Base-by-base conservation (phyloP, 805 yeast species). In the Lachancea dasiensis region DNA sequence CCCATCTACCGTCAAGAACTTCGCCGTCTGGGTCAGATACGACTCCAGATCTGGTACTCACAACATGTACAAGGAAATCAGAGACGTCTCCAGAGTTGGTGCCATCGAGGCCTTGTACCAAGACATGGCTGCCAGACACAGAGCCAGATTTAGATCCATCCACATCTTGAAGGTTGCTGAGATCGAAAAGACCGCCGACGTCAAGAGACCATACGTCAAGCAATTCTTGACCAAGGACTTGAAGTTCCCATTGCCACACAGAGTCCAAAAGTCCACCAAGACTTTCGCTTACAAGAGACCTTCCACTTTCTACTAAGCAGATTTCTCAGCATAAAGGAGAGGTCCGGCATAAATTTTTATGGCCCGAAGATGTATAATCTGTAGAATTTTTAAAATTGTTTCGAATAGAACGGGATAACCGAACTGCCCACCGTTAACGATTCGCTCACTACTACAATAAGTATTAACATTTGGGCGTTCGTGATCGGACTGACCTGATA, bases 1-100 rank as follows among this genome's bases (percentile, higher is more conserved):
- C 79, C 97, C 98, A 74, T 86, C 95, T 75, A 89, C 86, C 80
- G 97, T 92, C 67, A 92, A 92, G 89, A 92, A 89, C 86, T 92
- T 89, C 69, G 98, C 97, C 79, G 72, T 92, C 77, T 92, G 99
- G 99, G 84, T 92, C 71, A 89, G 98, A 80, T 92, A 92, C 85
- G 98, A 92, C 70, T 92, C 99, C 56, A 94, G 99, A 84, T 92
- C 98, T 59, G 99, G 99, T 78, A 89, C 95, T 66, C 98, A 92
- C 95, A 92, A 92, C 94, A 92, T 92, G 97, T 92, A 92, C 96
- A 92, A 92, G 81, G 99, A 92, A 79, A 86, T 86, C 92, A 87
- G 98, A 76, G 98, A 90, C 64, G 95, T 90, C 62, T 75, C 96
- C 79, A 92, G 99, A 79, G 95, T 87, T 52, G 95, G 86, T 71